Evolutionary conservation across 1,284 basidiomycete genomes (phyloP).

Genomic region (Ganoderma resinaceum): DNA sequence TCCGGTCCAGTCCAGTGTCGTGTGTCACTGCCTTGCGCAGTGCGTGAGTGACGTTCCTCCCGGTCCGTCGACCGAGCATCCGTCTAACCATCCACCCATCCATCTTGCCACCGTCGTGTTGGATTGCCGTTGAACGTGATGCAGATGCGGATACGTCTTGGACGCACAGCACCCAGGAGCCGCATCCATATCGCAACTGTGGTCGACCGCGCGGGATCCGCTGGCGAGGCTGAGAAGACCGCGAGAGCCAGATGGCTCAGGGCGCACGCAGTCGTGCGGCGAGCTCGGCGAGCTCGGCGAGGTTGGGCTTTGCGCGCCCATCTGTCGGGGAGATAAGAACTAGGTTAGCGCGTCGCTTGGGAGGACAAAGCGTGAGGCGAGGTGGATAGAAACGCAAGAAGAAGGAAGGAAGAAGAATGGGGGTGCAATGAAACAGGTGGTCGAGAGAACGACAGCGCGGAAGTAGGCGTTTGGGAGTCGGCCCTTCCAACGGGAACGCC

Average conservation of each 20-base stretch:
- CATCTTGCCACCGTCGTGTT: not conserved
- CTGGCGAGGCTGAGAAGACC: not conserved
- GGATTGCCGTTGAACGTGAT: not conserved
- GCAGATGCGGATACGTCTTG: not conserved
- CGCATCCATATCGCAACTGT: not conserved
- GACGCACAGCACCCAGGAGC: not conserved
- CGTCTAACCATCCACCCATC: not conserved
- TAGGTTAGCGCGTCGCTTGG: conserved; percentile 1
- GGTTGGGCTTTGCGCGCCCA: not conserved
- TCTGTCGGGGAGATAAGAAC: not conserved
- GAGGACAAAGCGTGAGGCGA: not conserved
- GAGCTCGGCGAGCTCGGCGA: conserved; percentile 5
- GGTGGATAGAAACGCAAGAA: not conserved
- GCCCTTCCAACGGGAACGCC: not conserved
- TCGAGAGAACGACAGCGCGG: not conserved
- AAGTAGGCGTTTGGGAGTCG: conserved; percentile 7
- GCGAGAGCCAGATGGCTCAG: not conserved
- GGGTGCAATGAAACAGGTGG: not conserved
- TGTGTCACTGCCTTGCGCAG: not conserved
- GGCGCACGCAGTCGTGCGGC: not conserved
- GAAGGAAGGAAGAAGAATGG: not conserved
- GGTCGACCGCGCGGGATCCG: not conserved
- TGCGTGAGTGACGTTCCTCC: not conserved
- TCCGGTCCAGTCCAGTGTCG: not conserved
- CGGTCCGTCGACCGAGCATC: not conserved